A percentile compares a stretch with the other conserved stretches of the same genome.
Conservation (phyloP, 805 yeast species). For the Yarrowia yakushimensis region DNA sequence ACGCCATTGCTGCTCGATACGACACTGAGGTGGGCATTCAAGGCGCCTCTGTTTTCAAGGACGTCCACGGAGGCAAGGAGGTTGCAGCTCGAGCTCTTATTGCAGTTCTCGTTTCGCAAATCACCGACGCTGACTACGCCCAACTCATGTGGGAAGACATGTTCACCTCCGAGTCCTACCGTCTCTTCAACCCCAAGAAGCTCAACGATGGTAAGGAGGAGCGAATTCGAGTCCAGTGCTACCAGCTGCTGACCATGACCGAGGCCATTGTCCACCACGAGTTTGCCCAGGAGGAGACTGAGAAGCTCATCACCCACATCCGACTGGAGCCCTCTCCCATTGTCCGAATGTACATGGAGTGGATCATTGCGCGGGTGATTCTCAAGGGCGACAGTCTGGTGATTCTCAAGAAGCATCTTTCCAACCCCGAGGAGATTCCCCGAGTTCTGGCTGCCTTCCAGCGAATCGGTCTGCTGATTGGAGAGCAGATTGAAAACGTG, state of each 20-base stretch:
- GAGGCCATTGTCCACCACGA: slow-evolving; percentile 27
- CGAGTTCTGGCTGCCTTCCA: slow-evolving; percentile 59
- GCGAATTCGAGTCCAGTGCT: slow-evolving; percentile 56
- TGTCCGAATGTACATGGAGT: slow-evolving; percentile 71
- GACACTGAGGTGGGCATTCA: slow-evolving; percentile 35
- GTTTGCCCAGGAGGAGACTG: not conserved
- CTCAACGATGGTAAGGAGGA: slow-evolving; percentile 70
- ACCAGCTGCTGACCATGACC: slow-evolving; percentile 47
- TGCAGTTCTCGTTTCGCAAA: not conserved
- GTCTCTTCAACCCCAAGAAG: slow-evolving; percentile 49
- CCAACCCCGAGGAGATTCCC: slow-evolving; percentile 41
- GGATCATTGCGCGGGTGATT: slow-evolving; percentile 58
- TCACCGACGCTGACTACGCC: slow-evolving; percentile 7
- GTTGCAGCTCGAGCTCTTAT: slow-evolving; percentile 48
- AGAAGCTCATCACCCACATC: slow-evolving; percentile 38
- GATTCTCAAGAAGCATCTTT: slow-evolving; percentile 22
- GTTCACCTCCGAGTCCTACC: slow-evolving; percentile 41
- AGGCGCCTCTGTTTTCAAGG: slow-evolving; percentile 17
- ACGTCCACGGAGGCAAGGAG: slow-evolving; percentile 58
- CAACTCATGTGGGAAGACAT: slow-evolving; percentile 35
- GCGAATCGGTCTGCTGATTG: slow-evolving; percentile 55
- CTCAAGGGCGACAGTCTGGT: slow-evolving; percentile 23
- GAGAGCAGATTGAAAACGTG: slow-evolving; percentile 42
- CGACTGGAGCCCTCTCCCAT: slow-evolving; percentile 72
- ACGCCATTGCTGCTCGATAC: slow-evolving; percentile 49